Conservation (phyloP, 2,329 filamentous ascomycete genomes). For the Verticillium longisporum region DNA sequence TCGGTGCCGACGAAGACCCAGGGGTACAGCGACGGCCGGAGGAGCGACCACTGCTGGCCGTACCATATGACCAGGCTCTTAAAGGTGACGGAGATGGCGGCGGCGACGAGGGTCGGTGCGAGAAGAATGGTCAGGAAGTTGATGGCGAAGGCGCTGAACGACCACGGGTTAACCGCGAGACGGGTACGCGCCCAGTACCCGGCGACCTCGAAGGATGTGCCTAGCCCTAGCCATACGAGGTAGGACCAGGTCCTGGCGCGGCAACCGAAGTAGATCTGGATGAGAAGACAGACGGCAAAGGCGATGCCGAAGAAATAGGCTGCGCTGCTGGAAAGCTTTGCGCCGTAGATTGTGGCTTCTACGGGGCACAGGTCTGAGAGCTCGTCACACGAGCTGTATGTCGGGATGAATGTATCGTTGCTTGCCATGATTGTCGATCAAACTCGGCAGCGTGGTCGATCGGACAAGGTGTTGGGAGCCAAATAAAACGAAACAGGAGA, state of each 20-base stretch:
- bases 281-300: constrained; percentile 36
- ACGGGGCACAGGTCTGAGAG: not conserved
- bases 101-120: constrained; percentile 34
- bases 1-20: constrained; percentile 44
- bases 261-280: not conserved
- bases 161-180: constrained; percentile 28
- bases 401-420: not conserved
- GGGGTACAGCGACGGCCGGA: constrained; percentile 35
- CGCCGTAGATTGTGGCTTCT: constrained; percentile 1
- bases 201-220: not conserved
- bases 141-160: constrained; percentile 27
- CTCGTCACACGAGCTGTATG: constrained; percentile 1
- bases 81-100: constrained; percentile 37
- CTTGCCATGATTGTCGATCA: not conserved
- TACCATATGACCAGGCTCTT: constrained; percentile 37
- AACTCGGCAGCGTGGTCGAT: too few relatives aligned
- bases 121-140: constrained; percentile 34
- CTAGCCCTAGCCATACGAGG: not conserved
- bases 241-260: constrained; percentile 1
- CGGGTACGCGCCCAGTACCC: not conserved
- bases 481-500: too few relatives aligned
- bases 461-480: too few relatives aligned
- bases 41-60: constrained; percentile 28
- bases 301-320: not conserved
- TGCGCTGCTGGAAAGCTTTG: not conserved